Evolutionary conservation across 768 basidiomycete species (phyloP), one percentile per base, ranked within the genome.

Genomic region (Boletus barrowsii): DNA sequence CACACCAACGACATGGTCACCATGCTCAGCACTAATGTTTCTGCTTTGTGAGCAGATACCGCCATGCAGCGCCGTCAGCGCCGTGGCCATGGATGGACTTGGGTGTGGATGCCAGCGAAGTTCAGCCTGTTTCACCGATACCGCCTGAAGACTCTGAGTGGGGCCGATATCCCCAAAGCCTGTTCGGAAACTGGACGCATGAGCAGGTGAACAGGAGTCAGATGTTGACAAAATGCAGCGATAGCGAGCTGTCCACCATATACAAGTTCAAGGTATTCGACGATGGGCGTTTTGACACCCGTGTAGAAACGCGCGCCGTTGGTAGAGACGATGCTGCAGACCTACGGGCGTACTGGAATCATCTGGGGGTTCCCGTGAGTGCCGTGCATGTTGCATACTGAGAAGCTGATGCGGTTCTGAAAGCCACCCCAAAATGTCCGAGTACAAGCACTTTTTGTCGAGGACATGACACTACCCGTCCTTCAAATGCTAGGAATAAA

Each of bases 131-230:
- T 22, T 33, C 42, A 37, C 29, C 18, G 3, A 47, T 30, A 14
- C 24, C 32, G 5, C 13, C 20, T 5, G 41, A 32, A 6, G 15
- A 36, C 15, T 18, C 35, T 10, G 30, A 40, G 29, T 78, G 77
- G 75, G n/a, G 52, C 6, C 57, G 58, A 48, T 84, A 83, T 58
- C 81, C 83, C 0, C 77, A 80, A 57, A 72, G 71, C 4, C 62
- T 76, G 2, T 84, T 79, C 59, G 72, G 73, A 10, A 84, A 83
- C 58, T 83, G 83, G 83, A 81, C 78, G 0, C 60, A 50, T 7
- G 65, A 63, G 6, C 81, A 83, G 53, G 71, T 77, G 37, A 17
- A 48, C 35, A 66, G 66, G 51, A 73, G 75, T 49, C 62, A 65
- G 49, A 75, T 78, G 58, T 42, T 70, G 50, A 57, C 47, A 6